Evolutionary conservation across 2,329 filamentous ascomycete genomes (phyloP), one percentile per base, ranked within the genome.

Genomic region (Cytospora paraplurivora): DNA sequence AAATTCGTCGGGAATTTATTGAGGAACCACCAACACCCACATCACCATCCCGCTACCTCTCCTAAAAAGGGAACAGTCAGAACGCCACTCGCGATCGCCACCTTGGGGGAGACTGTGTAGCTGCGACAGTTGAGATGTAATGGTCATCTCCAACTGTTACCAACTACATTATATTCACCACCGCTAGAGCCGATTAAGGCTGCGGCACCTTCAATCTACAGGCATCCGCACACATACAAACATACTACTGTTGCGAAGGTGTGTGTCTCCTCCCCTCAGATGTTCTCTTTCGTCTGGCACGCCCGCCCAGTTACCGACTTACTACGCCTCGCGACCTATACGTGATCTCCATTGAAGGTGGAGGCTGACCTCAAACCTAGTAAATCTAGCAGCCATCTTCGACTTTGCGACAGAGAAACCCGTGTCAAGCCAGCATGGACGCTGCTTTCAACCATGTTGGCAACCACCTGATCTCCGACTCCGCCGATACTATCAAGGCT

Each of bases 381-480:
- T 27, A 21, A 21, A 19, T 58, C 56, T 51, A 51, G 27, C 58
- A 64, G 52, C 64, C 65, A 37, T 50, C 53, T 56, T 56, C 49
- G 34, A 56, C 58, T 66, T 62, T 65, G 66, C 64, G 66, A 67
- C 68, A 61, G 62, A 65, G 62, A 66, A 68, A 69, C 68, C 69
- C 65, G 58, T 53, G 49, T 54, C 51, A 34, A 54, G 33, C 51
- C 57, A 80, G 70, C 70, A 94, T 95, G 91, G 91, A 95, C 81
- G 62, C 62, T 58, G 90, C 92, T 70, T 96, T 96, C 75, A 94
- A 89, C 67, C 90, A 95, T 78, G 86, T 94, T 72, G 91, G 90
- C 72, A 96, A 95, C 79, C 90, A 93, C 78, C 81, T 93, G 70
- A 88, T 95, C 73, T 93, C 90, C 72, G 90, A 93, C 78, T 92